Conservation (phyloP, 495 filamentous ascomycete genomes). For the Penicillium goetzii region DNA sequence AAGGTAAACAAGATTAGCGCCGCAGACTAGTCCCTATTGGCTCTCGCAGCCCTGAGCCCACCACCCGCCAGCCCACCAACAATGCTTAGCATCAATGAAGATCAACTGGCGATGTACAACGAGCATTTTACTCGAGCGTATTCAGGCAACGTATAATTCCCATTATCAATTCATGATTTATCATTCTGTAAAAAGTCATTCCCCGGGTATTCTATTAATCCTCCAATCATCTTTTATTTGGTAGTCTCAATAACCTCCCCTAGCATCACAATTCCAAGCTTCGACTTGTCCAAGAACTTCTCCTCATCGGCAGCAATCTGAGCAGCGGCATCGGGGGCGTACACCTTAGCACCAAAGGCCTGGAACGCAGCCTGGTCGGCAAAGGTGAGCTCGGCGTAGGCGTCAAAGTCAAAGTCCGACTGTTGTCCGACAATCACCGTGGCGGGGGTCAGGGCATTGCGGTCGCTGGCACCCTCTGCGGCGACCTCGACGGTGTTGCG, state of each 20-base stretch:
- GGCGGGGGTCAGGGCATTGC: conserved; percentile 35
- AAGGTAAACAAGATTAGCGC: too few relatives aligned
- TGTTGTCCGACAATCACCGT: conserved; percentile 39
- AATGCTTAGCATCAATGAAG: too few relatives aligned
- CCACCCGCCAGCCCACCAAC: too few relatives aligned
- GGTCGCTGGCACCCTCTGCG: conserved; percentile 18
- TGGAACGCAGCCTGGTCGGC: conserved; percentile 35
- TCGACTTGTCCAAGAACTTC: conserved; percentile 36
- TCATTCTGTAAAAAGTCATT: background rate
- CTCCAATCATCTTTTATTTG: conserved; percentile 11
- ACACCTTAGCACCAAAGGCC: conserved; percentile 31
- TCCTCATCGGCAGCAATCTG: conserved; percentile 38
- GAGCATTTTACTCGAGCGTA: background rate
- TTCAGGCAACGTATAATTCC: background rate
- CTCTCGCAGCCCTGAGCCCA: too few relatives aligned
- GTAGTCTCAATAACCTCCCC: conserved; percentile 31
- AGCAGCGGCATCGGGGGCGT: conserved; percentile 27
- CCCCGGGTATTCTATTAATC: background rate
- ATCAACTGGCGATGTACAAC: too few relatives aligned
- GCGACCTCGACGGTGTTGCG: conserved; percentile 21
- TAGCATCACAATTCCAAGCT: conserved; percentile 30
- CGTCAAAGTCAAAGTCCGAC: conserved; percentile 45
- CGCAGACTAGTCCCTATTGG: too few relatives aligned
- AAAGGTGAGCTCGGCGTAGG: conserved; percentile 41
- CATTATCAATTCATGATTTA: background rate